Evolutionary conservation across 495 filamentous ascomycete genomes (phyloP).

Genomic region (Neurospora sublineolata): DNA sequence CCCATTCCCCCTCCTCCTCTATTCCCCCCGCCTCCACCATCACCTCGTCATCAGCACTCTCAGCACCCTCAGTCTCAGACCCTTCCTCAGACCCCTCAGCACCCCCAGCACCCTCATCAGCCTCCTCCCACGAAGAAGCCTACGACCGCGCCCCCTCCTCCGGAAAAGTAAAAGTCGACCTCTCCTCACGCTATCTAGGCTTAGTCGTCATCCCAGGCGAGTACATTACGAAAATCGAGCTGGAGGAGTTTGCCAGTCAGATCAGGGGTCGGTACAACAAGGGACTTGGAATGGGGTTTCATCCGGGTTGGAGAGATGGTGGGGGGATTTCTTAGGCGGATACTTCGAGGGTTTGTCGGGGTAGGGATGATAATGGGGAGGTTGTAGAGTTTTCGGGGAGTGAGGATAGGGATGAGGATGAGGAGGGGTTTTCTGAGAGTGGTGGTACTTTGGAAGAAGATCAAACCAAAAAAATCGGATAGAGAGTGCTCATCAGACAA

Average conservation of each 20-base stretch:
- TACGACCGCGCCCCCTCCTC: background rate
- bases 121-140: conserved; percentile 34
- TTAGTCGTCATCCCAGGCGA: conserved; percentile 83
- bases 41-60: background rate
- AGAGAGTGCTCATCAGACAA: background rate
- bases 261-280: conserved; percentile 2
- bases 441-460: too few relatives aligned
- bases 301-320: background rate
- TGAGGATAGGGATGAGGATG: background rate
- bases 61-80: background rate
- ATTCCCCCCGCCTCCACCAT: conserved; percentile 46
- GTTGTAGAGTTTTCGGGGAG: background rate
- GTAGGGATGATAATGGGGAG: background rate
- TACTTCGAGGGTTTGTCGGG: background rate
- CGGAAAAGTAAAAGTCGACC: conserved; percentile 45
- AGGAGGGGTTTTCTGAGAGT: background rate
- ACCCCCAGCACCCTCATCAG: background rate
- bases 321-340: background rate
- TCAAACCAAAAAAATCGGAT: background rate
- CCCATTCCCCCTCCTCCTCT: background rate
- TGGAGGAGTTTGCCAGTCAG: conserved; percentile 57
- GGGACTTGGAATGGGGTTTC: background rate
- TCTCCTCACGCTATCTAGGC: conserved; percentile 78
- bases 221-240: conserved; percentile 76
- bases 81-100: background rate